phyloP scores from a whole-genome alignment of 2,329 filamentous ascomycete genomes.

The Cladophialophora carrionii region DNA sequence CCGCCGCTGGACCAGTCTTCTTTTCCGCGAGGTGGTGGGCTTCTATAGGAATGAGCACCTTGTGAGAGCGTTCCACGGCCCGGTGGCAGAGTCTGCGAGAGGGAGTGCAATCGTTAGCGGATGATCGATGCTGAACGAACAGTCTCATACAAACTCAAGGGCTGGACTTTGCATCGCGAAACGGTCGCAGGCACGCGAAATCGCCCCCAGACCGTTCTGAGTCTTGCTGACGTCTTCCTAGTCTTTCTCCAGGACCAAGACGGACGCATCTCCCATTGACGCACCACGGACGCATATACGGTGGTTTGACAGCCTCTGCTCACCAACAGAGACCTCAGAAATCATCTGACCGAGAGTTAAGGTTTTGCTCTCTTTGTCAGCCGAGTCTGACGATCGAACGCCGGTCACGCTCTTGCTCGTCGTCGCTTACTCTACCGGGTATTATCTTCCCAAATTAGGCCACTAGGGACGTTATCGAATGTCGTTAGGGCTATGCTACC shows the following conservation, averaged over 20 bases:
- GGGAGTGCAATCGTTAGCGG: too few relatives aligned
- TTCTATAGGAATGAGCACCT: too few relatives aligned
- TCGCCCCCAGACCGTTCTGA: background rate
- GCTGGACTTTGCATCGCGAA: too few relatives aligned
- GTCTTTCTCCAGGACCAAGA: background rate
- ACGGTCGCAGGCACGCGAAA: too few relatives aligned
- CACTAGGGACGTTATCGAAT: background rate
- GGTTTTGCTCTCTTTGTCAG: constrained; percentile 1
- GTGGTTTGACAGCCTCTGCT: background rate
- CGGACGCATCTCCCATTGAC: background rate
- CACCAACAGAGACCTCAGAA: background rate
- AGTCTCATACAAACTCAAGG: too few relatives aligned
- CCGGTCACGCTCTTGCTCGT: background rate
- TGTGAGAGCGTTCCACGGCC: too few relatives aligned
- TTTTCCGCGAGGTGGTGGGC: too few relatives aligned
- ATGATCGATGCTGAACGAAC: too few relatives aligned
- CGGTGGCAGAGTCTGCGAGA: too few relatives aligned
- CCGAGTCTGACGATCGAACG: background rate
- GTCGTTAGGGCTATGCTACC: background rate
- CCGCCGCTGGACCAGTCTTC: too few relatives aligned
- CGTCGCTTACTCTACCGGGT: background rate
- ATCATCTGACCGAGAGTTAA: background rate
- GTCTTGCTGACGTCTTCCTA: background rate
- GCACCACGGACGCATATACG: background rate
- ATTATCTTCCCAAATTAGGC: background rate